Evolutionary conservation across 2,329 filamentous ascomycete genomes (phyloP).

Genomic region (Orbilia javanica): DNA sequence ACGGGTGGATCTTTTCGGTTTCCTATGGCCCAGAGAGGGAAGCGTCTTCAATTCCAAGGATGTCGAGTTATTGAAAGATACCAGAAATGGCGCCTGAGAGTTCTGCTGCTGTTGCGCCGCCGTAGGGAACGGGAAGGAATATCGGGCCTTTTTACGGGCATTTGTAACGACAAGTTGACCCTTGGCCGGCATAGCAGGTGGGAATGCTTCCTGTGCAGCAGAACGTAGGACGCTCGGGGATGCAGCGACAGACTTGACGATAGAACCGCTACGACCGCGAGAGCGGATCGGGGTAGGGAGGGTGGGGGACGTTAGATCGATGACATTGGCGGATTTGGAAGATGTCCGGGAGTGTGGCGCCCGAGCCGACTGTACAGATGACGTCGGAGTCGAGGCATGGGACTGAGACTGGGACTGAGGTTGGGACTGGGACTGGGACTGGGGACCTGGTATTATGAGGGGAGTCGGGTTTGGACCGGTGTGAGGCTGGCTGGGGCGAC

Average conservation of each 20-base stretch:
- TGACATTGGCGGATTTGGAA: conserved; percentile 51
- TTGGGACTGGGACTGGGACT: conserved; percentile 20
- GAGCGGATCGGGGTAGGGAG: conserved; percentile 39
- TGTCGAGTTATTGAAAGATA: conserved; percentile 40
- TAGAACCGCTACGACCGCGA: conserved; percentile 35
- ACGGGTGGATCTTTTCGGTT: conserved; percentile 47
- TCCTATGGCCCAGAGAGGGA: conserved; percentile 31
- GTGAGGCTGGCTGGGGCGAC: conserved; percentile 51
- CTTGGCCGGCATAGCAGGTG: conserved; percentile 47
- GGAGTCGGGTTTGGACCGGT: conserved; percentile 42
- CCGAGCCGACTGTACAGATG: conserved; percentile 26
- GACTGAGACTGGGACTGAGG: conserved; percentile 6
- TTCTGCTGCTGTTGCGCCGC: conserved; percentile 51
- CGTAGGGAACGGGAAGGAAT: conserved; percentile 49
- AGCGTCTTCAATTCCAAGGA: conserved; percentile 43
- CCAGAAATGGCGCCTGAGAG: conserved; percentile 38
- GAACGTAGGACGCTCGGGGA: conserved; percentile 47
- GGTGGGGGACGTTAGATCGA: conserved; percentile 54
- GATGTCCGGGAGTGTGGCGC: conserved; percentile 46
- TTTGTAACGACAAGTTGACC: conserved; percentile 49
- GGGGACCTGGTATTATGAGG: conserved; percentile 43
- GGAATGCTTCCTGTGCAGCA: conserved; percentile 50
- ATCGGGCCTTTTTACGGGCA: conserved; percentile 39
- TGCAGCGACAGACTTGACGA: conserved; percentile 40
- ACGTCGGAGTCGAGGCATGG: conserved; percentile 53